A percentile compares a stretch with the other conserved stretches of the same genome.
Conservation (phyloP, 257 asterid genomes). For the Coffea eugenioides region DNA sequence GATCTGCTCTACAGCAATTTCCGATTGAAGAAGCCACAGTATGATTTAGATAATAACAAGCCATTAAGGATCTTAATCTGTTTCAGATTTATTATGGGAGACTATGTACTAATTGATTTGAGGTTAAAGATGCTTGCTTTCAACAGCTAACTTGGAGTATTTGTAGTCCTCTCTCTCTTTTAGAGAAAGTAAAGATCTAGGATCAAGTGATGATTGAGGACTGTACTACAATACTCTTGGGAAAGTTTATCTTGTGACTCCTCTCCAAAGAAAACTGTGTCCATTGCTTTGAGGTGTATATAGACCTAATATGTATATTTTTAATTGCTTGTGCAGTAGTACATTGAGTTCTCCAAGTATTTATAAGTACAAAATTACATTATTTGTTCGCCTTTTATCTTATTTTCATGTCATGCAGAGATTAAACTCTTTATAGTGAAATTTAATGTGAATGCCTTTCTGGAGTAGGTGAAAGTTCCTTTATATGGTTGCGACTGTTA, state of each 20-base stretch:
- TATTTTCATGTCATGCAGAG: neutral
- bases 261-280: neutral
- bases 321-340: neutral
- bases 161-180: neutral
- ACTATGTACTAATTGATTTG: neutral
- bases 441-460: neutral
- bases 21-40: neutral
- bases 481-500: slow-evolving; percentile 97
- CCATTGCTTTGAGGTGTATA: neutral
- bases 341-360: neutral
- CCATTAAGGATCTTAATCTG: neutral
- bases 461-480: slow-evolving; percentile 88
- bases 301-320: no score
- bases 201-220: neutral
- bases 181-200: neutral
- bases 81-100: neutral
- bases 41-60: neutral
- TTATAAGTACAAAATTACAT: neutral
- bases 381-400: neutral
- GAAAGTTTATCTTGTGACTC: neutral
- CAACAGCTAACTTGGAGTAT: neutral
- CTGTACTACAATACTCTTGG: neutral
- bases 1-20: neutral
- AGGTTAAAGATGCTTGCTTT: neutral
- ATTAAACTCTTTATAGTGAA: neutral